phyloP scores from a whole-genome alignment of 345 rosid species.

The Pseudoturritis turrita region DNA sequence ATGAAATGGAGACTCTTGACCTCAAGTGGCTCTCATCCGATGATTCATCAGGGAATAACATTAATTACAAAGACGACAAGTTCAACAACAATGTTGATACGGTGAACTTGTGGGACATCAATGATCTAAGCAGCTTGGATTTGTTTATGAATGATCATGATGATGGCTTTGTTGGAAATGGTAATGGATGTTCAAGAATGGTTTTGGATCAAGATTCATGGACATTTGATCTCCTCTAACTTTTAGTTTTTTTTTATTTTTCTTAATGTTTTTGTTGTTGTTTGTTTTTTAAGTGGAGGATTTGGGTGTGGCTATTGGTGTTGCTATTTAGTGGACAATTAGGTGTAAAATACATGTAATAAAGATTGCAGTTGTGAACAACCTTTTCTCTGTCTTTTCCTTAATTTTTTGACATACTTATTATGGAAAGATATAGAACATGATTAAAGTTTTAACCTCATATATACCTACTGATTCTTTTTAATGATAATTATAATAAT shows the following conservation, averaged over 20 bases:
- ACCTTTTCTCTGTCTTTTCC: not conserved
- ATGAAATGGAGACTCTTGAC: conserved; percentile 31
- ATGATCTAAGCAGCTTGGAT: conserved; percentile 60
- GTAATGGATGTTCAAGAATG: conserved; percentile 23
- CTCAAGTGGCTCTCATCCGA: conserved; percentile 21
- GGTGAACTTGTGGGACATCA: conserved; percentile 48
- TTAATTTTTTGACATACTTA: not conserved
- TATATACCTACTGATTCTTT: not conserved
- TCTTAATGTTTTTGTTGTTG: not conserved
- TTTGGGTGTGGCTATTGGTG: conserved; percentile 1
- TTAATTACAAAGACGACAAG: conserved; percentile 6
- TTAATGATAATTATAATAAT: no score
- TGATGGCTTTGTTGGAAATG: conserved; percentile 27
- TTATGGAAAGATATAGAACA: not conserved
- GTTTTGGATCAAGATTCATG: conserved; percentile 31
- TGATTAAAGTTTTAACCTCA: not conserved
- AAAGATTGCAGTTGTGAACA: conserved; percentile 16
- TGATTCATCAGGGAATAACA: conserved; percentile 1
- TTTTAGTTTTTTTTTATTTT: not conserved
- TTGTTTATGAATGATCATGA: conserved; percentile 35
- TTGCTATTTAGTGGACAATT: conserved; percentile 13
- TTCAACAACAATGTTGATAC: conserved; percentile 23
- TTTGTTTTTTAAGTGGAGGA: not conserved
- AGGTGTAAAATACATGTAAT: conserved; percentile 25
- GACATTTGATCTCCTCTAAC: conserved; percentile 23